Base-by-base conservation (phyloP, 1,139 yeast genomes). In the Suhomyces terraborum region DNA sequence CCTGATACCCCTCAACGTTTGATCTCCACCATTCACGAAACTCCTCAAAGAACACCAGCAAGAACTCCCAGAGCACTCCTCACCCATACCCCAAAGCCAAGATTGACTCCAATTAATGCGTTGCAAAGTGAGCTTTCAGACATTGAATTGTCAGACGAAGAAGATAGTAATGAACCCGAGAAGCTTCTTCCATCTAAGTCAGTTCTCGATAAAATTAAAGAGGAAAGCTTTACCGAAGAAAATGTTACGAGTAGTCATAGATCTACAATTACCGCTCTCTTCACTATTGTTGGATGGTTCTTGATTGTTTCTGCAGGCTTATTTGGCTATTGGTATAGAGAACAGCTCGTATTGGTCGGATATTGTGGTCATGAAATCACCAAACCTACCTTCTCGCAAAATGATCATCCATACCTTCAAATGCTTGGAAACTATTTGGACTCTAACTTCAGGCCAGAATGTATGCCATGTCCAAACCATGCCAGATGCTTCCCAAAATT, bases 401-500 rank as follows among this genome's bases (percentile, higher is more conserved):
- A 54, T 8, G 56, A 55, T n/a, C 42, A 43, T 24, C 26, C 31
- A n/a, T 34, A 45, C 8, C 41, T 66, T 9, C 61, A 60, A 7
- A 41, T 54, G 19, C 47, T 63, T 13, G 74, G 75, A 6, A 51
- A 55, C 3, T 62, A 58, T 42, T 54, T 73, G 42, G 77, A 73
- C 43, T 39, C 49, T 2, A 54, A 65, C 42, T 59, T 62, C 41
- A 77, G 77, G 40, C 96, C 97, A 4, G 46, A 54, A 2, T 93
- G 98, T 62, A 65, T 76, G 6, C 78, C 78, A 26, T 91, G 98
- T 56, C 98, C 98, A 1, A 74, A 73, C 8, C 86, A 91, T 62
- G 95, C 94, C 1, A 69, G 79, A 37, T 93, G 98, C 59, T 78
- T 73, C 47, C 78, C 81, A 21, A 62, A 73, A 36, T 68, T 84